Evolutionary conservation across 805 yeast genomes (phyloP), one percentile per base, ranked within the genome.

Genomic region (Yamadazyma akitaensis): DNA sequence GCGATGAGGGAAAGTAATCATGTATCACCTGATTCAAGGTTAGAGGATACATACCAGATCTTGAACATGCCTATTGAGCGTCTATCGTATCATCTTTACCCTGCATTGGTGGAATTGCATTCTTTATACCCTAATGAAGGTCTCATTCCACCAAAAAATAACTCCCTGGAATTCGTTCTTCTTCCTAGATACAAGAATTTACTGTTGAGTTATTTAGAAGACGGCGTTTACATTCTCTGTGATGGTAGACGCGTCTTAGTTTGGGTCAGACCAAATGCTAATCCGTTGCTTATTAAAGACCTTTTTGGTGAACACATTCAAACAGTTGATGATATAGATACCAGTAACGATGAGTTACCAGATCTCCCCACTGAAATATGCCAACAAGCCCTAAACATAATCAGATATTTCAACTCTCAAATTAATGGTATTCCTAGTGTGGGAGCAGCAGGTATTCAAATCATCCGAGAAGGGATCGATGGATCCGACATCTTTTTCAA

Each of bases 191-290:
- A 67, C 54, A 64, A 69, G 28, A 77, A 75, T 31, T 79, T 79
- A 51, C 58, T 70, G 13, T 45, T 67, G 37, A 57, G 63, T 35
- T 57, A 79, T 44, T 67, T 81, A 49, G 71, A 76, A 44, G 88
- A 89, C 37, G 95, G 96, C 7, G 90, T 87, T 8, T 89, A 86
- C 63, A 60, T 94, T 40, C 64, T 85, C 17, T 90, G 86, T 68
- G 80, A 88, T 56, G 92, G 96, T 16, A 70, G 68, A 18, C 58
- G 66, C 12, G 70, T 82, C 3, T 72, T 72, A 43, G 68, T 91
- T 32, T 85, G 87, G 81, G 68, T 91, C 36, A 88, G 86, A 62
- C 79, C 79, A 16, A 77, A 80, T 37, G 86, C 87, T 0, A 82
- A 84, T 53, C 80, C 84, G 9, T 63, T 80, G 48, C 70, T 94